Evolutionary conservation across 1,284 basidiomycete genomes (phyloP), one percentile per base, ranked within the genome.

Genomic region (Ustilago nuda): DNA sequence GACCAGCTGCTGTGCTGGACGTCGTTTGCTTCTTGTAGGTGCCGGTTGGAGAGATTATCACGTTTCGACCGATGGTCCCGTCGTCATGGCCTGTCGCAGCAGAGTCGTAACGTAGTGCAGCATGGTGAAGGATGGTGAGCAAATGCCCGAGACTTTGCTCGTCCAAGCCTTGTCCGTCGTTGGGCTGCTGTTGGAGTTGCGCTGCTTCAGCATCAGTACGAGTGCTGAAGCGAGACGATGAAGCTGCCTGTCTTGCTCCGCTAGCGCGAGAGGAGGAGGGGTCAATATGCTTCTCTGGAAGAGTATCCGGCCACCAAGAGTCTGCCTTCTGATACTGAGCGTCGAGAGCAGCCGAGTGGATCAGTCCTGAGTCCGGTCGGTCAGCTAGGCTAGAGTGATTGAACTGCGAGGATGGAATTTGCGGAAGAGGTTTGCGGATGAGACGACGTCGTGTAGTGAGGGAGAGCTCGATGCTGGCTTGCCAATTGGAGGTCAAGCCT

Each of bases 401-500:
- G 19, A 51, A 11, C 4, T 60, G 54, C 2, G 57, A 53, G 2
- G 64, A 59, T n/a, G 80, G 80, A 12, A 80, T 41, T 37, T 72
- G 65, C 2, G 80, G 80, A n/a, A 82, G 61, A 3, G 80, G 79
- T 56, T 82, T 82, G 57, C 80, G 76, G 41, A 82, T 81, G 61
- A 82, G 77, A 23, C 80, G 70, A 15, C 78, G 67, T 6, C 74
- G 72, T 2, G 80, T 82, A n/a, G 78, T 74, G 11, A 80, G 64
- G 23, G 74, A 78, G 39, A 80, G 70, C 35, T 80, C 75, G 64
- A 78, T 65, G 67, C 76, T 74, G 3, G 72, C 67, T 41, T 74
- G 67, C 76, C 76, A 78, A 43, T 78, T 73, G 46, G 76, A 78
- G 45, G 63, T 48, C 15, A 70, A 62, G 54, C 64, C 55, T 3